Evolutionary conservation across 148 eudicot genomes (phyloP).

Genomic region (Talinum fruticosum): DNA sequence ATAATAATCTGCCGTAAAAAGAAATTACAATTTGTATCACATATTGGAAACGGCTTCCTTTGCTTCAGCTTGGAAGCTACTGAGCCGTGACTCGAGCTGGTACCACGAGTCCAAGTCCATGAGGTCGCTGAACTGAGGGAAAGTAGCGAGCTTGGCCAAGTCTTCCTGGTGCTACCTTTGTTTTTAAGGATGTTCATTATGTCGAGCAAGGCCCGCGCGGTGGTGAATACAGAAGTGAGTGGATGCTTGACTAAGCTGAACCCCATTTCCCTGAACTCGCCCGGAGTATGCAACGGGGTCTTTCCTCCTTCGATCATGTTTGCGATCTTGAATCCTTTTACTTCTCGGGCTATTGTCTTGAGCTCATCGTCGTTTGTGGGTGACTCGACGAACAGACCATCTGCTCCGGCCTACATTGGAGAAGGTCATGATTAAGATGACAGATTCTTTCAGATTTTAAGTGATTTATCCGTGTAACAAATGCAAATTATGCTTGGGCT

Average conservation of each 20-base stretch:
- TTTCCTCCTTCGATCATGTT: constrained; percentile 40
- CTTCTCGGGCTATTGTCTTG: neutral
- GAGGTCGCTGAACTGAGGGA: constrained; percentile 27
- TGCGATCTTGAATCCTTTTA: constrained; percentile 27
- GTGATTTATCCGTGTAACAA: no score
- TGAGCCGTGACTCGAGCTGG: constrained; percentile 18
- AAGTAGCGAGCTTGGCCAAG: constrained; percentile 26
- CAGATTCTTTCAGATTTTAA: no score
- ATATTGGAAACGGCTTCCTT: neutral
- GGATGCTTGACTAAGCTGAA: constrained; percentile 26
- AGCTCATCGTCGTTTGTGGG: constrained; percentile 23
- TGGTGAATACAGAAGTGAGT: constrained; percentile 25
- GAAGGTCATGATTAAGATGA: no score
- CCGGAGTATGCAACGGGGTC: constrained; percentile 31
- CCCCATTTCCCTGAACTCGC: constrained; percentile 33
- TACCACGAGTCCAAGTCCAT: constrained; percentile 30
- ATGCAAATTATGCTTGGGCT: no score
- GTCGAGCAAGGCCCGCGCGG: constrained; percentile 22
- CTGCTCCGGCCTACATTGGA: constrained; percentile 17
- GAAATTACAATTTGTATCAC: neutral
- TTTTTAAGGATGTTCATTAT: constrained; percentile 29
- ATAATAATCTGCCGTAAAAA: no score
- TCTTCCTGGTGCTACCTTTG: constrained; percentile 31
- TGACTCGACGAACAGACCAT: constrained; percentile 31
- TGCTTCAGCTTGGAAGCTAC: constrained; percentile 19